These are phyloP conservation scores for Epichloe brachyelytri DNA, from an alignment of 2,329 filamentous ascomycete genomes.

Conservation along the genomic window DNA sequence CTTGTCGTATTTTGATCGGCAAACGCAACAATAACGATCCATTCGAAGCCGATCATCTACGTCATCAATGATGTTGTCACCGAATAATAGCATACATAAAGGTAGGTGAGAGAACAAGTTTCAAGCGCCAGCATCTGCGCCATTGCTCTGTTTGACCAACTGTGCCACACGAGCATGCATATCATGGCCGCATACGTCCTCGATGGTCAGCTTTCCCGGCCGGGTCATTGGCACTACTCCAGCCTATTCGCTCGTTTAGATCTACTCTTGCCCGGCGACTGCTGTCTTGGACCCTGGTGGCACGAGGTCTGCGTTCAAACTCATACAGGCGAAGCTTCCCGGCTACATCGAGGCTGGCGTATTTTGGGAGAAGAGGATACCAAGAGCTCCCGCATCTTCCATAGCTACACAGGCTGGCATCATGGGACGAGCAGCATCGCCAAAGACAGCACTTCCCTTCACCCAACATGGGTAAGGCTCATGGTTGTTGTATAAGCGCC, in stretches of 20 bases:
- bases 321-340: constrained; percentile 34
- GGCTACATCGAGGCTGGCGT: constrained; percentile 26
- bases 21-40: not conserved
- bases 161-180: constrained; percentile 13
- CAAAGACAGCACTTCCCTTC: constrained; percentile 32
- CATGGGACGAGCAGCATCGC: constrained; percentile 31
- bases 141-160: constrained; percentile 2
- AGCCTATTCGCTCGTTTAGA: constrained; percentile 28
- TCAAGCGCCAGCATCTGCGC: not conserved
- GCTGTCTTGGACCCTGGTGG: constrained; percentile 36
- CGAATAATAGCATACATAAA: not conserved
- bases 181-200: constrained; percentile 47
- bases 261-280: constrained; percentile 39
- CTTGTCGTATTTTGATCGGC: constrained; percentile 18
- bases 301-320: constrained; percentile 33
- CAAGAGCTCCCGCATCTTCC: constrained; percentile 47
- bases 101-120: not conserved
- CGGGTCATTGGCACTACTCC: constrained; percentile 30
- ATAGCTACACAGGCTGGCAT: constrained; percentile 48
- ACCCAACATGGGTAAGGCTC: constrained; percentile 39
- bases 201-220: constrained; percentile 45
- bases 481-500: constrained; percentile 33
- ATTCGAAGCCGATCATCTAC: not conserved
- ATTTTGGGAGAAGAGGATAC: constrained; percentile 38
- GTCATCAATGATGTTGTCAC: not conserved